A percentile compares a stretch with the other conserved stretches of the same genome.
These are phyloP conservation scores for Pulicaria dysenterica DNA, from an alignment of 129 eudicot species.

Conservation along the genomic window DNA sequence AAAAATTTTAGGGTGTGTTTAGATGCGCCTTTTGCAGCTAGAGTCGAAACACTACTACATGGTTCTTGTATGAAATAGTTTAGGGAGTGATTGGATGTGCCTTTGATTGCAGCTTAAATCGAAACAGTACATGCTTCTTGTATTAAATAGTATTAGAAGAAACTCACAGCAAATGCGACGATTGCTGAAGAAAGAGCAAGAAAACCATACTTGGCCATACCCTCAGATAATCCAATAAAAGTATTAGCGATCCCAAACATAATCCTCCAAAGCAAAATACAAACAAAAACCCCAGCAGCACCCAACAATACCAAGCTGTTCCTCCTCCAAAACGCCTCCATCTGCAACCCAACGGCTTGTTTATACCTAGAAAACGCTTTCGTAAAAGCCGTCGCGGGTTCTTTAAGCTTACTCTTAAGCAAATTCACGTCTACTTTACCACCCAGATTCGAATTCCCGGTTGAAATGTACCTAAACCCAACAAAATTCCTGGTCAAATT, in stretches of 20 bases:
- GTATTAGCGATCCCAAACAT: slow-evolving; percentile 90
- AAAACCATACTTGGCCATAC: slow-evolving; percentile 98
- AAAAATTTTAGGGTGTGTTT: too few species aligned
- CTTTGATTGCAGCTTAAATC: neutral
- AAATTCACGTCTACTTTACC: slow-evolving; percentile 35
- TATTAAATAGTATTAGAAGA: neutral
- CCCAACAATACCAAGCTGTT: slow-evolving; percentile 67
- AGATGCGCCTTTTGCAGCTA: neutral
- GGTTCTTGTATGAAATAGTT: neutral
- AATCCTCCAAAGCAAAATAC: slow-evolving; percentile 86
- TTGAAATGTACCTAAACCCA: slow-evolving; percentile 68
- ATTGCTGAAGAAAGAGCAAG: slow-evolving; percentile 93
- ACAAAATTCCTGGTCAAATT: slow-evolving; percentile 37
- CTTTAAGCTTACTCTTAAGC: slow-evolving; percentile 50
- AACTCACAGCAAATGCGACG: slow-evolving; percentile 91
- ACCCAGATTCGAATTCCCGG: slow-evolving; percentile 38
- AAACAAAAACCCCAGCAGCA: slow-evolving; percentile 71
- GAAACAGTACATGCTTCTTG: neutral
- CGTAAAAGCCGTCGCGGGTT: slow-evolving; percentile 47
- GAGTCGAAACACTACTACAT: neutral
- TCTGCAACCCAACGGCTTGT: slow-evolving; percentile 77
- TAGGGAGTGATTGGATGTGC: neutral
- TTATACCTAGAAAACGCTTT: slow-evolving; percentile 50
- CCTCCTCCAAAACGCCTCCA: slow-evolving; percentile 94
- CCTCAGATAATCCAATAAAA: slow-evolving; percentile 89